Base-by-base conservation (phyloP, 352 stramenopile species). In the Pythium coloratum region DNA sequence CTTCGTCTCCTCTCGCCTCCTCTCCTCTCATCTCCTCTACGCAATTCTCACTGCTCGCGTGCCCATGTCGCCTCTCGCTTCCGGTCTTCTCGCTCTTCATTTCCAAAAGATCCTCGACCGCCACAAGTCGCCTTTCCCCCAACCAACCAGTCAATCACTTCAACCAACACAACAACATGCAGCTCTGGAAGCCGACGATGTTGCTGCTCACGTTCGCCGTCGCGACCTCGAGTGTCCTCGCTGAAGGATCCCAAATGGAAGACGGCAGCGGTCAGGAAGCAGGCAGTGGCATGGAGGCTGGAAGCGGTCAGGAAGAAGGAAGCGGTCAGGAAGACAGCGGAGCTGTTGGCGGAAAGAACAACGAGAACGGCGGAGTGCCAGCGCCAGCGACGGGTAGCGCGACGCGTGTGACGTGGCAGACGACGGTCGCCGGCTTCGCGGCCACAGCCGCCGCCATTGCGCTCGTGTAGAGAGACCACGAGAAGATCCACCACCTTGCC, bases 401-500 rank as follows among this genome's bases (percentile, higher is more conserved):
- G 18, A 24, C 10, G 0, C 28, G 14, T 6, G 51, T 62, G 9
- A 64, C 69, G 50, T 74, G 67, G 66, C 50, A 72, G 61, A 40
- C 54, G 38, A 64, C 67, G 1, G 47, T 70, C 38, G 53, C 38
- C 2, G 54, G 55, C 20, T 42, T 67, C 36, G 63, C 62, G 24
- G 67, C 62, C 18, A 60, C 63, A 8, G 69, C 62, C 4, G 36
- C 67, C 26, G 59, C 40, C 5, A 30, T 55, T 13, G 51, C 63
- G 8, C 62, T 75, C 46, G 56, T 69, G 40, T 75, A 66, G 67
- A 30, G 32, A 55, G 12, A 10, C 10, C 28, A 30, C 28, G 2
- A 30, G 28, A 51, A 28, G 12, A 59, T n/a, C 18, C 32, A 53
- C 20, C 13, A 33, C 18, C 18, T 6, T 3, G 12, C n/a, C 3